phyloP scores from a whole-genome alignment of 164 flowering plant genomes.

The Cinnamomum chago region DNA sequence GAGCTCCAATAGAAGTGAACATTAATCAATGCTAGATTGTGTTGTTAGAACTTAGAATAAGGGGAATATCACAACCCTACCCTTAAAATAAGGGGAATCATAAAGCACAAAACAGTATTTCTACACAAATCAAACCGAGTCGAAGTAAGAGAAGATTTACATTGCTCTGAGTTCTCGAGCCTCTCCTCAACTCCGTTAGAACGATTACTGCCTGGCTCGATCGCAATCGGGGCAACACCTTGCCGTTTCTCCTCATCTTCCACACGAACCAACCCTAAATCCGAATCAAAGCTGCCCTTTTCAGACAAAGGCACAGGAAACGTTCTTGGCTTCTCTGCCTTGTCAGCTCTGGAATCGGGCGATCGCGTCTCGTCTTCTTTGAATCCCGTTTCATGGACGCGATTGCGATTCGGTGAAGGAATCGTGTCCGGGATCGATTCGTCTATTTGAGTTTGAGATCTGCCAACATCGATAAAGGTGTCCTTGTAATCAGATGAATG shows the following conservation, averaged over 20 bases:
- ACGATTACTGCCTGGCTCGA: constrained; percentile 9
- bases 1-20: no score
- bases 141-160: constrained; percentile 22
- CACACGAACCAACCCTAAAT: constrained; percentile 13
- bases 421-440: neutral
- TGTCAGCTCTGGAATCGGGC: constrained; percentile 3
- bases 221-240: neutral
- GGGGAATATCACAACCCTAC: no score
- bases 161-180: constrained; percentile 19
- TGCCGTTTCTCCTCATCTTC: constrained; percentile 7
- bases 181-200: constrained; percentile 15
- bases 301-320: constrained; percentile 50
- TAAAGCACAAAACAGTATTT: neutral
- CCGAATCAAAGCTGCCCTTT: constrained; percentile 19
- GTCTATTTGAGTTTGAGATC: neutral
- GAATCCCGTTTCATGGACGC: neutral
- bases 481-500: constrained; percentile 35
- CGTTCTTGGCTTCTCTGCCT: constrained; percentile 30
- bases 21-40: no score
- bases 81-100: neutral
- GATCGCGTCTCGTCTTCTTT: constrained; percentile 15
- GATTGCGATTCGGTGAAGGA: neutral
- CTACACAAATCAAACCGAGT: neutral
- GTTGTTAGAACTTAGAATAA: no score
- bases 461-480: constrained; percentile 10